Evolutionary conservation across 352 stramenopile genomes (phyloP).

Genomic region (Pythium brachiatum): DNA sequence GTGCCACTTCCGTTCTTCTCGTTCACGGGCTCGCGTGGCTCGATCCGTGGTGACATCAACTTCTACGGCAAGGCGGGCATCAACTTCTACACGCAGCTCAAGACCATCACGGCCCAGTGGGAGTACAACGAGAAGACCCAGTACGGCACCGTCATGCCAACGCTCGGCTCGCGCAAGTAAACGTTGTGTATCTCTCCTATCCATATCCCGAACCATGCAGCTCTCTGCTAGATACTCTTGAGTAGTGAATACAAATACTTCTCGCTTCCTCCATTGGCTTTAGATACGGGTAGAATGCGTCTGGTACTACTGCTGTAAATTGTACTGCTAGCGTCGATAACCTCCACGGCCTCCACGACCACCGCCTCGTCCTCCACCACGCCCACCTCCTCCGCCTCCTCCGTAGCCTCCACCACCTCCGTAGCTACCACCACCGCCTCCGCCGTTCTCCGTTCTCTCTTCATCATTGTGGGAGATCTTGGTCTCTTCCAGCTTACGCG

Average conservation of each 20-base stretch:
- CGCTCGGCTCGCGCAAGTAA: constrained; percentile 62
- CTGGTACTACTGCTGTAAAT: too few species aligned
- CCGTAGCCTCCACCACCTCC: constrained; percentile 19
- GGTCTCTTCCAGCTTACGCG: constrained; percentile 69
- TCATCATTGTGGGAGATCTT: constrained; percentile 63
- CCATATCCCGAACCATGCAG: background rate
- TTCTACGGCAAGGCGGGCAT: constrained; percentile 97
- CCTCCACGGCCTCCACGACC: constrained; percentile 14
- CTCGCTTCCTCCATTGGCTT: background rate
- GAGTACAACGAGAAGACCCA: constrained; percentile 88
- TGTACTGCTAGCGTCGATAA: background rate
- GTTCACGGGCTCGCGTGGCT: constrained; percentile 95
- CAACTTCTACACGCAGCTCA: constrained; percentile 98
- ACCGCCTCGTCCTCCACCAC: constrained; percentile 33
- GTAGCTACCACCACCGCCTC: constrained; percentile 23
- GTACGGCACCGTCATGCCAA: constrained; percentile 93
- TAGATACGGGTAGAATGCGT: too few species aligned
- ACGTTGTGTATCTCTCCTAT: background rate
- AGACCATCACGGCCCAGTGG: constrained; percentile 97
- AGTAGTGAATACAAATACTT: background rate
- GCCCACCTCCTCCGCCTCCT: constrained; percentile 28
- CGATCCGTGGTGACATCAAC: constrained; percentile 95
- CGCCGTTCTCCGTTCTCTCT: constrained; percentile 54
- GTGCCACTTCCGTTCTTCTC: constrained; percentile 97
- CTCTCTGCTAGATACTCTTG: background rate